Conservation (phyloP, 331 rosid genomes). For the Dryas integrifolia region DNA sequence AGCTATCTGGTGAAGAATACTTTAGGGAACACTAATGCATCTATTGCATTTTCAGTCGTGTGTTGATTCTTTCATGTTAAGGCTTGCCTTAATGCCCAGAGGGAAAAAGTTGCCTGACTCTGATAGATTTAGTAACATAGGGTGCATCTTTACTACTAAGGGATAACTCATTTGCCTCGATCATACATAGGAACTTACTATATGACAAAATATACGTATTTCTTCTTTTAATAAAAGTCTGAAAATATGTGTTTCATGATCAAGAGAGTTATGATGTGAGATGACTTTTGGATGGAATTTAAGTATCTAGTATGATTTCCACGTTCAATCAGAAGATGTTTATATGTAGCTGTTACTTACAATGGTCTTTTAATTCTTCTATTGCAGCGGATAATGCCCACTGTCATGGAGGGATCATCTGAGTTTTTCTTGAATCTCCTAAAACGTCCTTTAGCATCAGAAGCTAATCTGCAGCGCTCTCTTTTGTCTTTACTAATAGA, state of each 20-base stretch:
- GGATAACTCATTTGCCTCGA: not conserved
- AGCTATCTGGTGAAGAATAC: not conserved
- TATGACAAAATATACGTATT: not conserved
- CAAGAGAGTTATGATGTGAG: not conserved
- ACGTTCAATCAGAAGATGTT: not conserved
- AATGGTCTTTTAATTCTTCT: conserved; percentile 21
- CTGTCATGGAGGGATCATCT: conserved; percentile 60
- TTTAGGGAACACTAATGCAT: not conserved
- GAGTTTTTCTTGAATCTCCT: conserved; percentile 71
- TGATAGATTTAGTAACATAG: not conserved
- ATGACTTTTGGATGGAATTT: not conserved
- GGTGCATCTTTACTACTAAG: not conserved
- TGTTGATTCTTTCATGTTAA: not conserved
- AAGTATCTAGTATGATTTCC: conserved; percentile 3
- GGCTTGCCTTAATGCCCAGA: not conserved
- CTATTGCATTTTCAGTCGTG: not conserved
- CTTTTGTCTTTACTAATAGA: conserved; percentile 73
- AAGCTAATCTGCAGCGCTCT: conserved; percentile 56
- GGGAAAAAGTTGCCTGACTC: not conserved
- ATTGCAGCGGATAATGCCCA: conserved; percentile 68
- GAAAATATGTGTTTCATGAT: conserved; percentile 1
- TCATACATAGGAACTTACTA: not conserved
- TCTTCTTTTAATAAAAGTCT: not conserved
- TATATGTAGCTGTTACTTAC: conserved; percentile 21
- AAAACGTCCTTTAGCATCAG: conserved; percentile 51